Base-by-base conservation (phyloP, 176 grass and related monocot genomes). In the Musa acuminata region DNA sequence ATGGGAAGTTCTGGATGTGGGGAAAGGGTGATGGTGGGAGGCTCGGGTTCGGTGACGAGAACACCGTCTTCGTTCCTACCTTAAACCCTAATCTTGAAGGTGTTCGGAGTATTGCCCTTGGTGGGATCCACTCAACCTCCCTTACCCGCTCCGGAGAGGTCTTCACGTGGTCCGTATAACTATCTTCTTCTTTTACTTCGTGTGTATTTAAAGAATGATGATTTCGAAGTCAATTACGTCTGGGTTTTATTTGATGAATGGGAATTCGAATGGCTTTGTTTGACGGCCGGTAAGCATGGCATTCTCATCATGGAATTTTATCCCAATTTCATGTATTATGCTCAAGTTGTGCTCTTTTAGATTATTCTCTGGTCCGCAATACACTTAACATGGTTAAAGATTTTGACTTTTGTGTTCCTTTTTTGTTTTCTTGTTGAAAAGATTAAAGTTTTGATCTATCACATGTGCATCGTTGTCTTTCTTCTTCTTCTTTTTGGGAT, bases 11-110 rank as follows among this genome's bases (percentile, higher is more conserved):
- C 29, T 99, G 90, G 95, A 80, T 99, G 9, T 99, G 95, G 95
- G 95, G 95, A 13, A 99, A 94, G 84, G 95, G 95, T 0, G 95
- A 94, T 59, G 90, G 95, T 2, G 90, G 95, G 0, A 84, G 95
- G 23, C 87, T 99, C 14, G 90, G 95, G 0, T 76, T 91, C 19
- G 90, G 95, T 0, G 86, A 99, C 67, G 95, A 94, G 64, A 62
- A 78, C 8, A 85, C 90, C 9, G 69, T 77, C 11, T 94, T 99
- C 53, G 86, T 89, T 1, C 95, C 95, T 16, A 84, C 59, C 27
- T 19, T 74, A 0, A 99, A 94, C 55, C 95, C 90, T 74, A 93
- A 94, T 82, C 85, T 99, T 57, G 76, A 67, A 0, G 84, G 79
- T 22, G 75, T 87, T 71, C 84, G 80, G 22, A 65, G 82, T 65